Base-by-base conservation (phyloP, 2,329 filamentous ascomycete genomes). In the Hypoxylon sp. region DNA sequence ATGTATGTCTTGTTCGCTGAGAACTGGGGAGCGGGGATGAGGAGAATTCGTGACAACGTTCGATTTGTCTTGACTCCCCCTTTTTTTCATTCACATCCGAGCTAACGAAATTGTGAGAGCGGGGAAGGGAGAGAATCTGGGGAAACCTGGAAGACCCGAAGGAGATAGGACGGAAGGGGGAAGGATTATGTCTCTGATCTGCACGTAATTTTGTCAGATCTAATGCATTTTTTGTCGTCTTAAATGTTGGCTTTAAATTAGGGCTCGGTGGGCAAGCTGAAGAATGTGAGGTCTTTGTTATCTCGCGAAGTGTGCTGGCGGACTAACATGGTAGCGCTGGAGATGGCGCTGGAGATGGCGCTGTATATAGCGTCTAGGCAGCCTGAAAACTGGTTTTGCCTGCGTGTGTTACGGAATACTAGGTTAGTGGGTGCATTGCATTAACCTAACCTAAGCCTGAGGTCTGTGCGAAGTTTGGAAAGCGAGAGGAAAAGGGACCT, bases 31-130 rank as follows among this genome's bases (percentile, higher is more conserved):
- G 50, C 24, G 56, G 64, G 47, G 24, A 43, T 24, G 28, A 30
- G 20, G 57, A 48, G 17, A 30, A 28, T 17, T 41, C 37, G 52
- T 20, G 26, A 46, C 41, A 62, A 61, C 64, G 64, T 67, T 67
- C 60, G 64, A 67, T 61, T 53, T 15, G 4, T 6, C 13, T 13
- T n/a, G n/a, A n/a, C 41, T 46, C 19, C 22, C 26, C 24, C 24
- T 26, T 26, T 26, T 47, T 20, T 34, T 37, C 59, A 47, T 61
- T 22, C 48, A 41, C 26, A 51, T 47, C 56, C 48, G 48, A 47
- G 22, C 8, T 22, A 7, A 28, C n/a, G n/a, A n/a, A n/a, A n/a
- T n/a, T n/a, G n/a, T 24, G 37, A 56, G 49, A 60, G 20, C 20
- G 59, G 55, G 63, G 48, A 51, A 47, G 22, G 8, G 28, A 4